These are phyloP conservation scores for Saccharomyces paradoxus DNA, from an alignment of 805 yeast genomes.

Conservation along the genomic window DNA sequence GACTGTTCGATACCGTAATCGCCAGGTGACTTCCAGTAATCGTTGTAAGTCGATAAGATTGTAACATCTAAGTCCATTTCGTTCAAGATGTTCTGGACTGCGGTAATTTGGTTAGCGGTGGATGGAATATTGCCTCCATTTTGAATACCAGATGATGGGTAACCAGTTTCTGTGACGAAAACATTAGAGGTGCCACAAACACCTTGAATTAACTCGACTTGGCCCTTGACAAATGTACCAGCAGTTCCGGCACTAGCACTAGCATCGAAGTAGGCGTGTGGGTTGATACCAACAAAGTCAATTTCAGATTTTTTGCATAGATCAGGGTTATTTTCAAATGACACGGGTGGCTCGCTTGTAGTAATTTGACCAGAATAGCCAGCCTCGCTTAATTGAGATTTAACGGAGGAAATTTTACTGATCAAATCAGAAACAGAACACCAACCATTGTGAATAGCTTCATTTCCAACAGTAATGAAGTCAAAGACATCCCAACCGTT, in stretches of 20 bases:
- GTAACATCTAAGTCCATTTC: constrained; percentile 54
- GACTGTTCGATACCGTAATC: constrained; percentile 77
- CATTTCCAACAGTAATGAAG: constrained; percentile 78
- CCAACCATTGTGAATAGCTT: constrained; percentile 64
- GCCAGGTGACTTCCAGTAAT: constrained; percentile 83
- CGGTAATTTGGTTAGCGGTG: constrained; percentile 59
- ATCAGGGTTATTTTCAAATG: constrained; percentile 52
- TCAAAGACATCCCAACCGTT: constrained; percentile 70
- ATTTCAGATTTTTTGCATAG: constrained; percentile 64
- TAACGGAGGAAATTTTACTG: constrained; percentile 56
- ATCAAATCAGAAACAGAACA: constrained; percentile 55
- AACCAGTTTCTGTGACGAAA: constrained; percentile 78
- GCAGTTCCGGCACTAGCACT: constrained; percentile 54
- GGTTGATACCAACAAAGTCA: constrained; percentile 79
- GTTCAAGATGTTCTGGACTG: constrained; percentile 55
- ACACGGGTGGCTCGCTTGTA: constrained; percentile 85
- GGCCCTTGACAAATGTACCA: constrained; percentile 62
- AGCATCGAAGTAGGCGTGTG: constrained; percentile 77
- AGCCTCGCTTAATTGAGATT: constrained; percentile 46
- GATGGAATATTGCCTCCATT: constrained; percentile 73
- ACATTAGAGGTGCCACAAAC: constrained; percentile 51
- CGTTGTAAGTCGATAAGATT: constrained; percentile 72
- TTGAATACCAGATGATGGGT: constrained; percentile 64
- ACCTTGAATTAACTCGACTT: constrained; percentile 44
- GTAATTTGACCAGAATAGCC: constrained; percentile 75